Base-by-base conservation (phyloP, 768 basidiomycete genomes). In the Hydnomerulius pinastri region DNA sequence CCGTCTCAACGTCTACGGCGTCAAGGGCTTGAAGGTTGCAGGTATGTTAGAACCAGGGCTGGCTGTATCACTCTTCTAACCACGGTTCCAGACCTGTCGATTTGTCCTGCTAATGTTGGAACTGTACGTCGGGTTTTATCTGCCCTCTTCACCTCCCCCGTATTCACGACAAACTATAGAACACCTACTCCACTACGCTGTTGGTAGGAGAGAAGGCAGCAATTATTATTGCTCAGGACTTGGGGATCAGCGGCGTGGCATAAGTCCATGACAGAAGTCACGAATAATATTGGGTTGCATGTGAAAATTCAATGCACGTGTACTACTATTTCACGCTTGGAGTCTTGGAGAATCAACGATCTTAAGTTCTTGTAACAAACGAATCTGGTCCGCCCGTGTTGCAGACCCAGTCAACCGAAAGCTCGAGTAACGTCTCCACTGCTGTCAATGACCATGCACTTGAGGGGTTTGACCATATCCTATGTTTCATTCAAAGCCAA, bases 171-270 rank as follows among this genome's bases (percentile, higher is more conserved):
- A 2, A 23, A 1, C 2, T 4, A 8, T 7, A 61, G 69, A 77
- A 76, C 46, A 77, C 77, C 0, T 77, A 74, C 48, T 74, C 72
- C 0, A 74, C 73, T 6, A 71, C 75, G 7, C 45, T 77, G 20
- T 63, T 68, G 27, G 58, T 86, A 32, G 83, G 82, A 4, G 83
- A 86, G 65, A 86, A 85, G 63, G 82, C 82, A 0, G 81, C 83
- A 0, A 56, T 75, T 6, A 74, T 86, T 33, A 82, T 86, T 39
- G 79, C 77, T 2, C 72, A 83, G 47, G 85, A 85, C 20, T 52
- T 77, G 11, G 71, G 70, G 1, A 68, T 73, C n/a, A n/a, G n/a
- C n/a, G n/a, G n/a, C n/a, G n/a, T n/a, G n/a, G n/a, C n/a, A 32
- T 15, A 7, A 32, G 30, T 7, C 30, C 15, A 32, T 7, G 30